Base-by-base conservation (phyloP, 2,329 filamentous ascomycete genomes). In the Fusarium citri region DNA sequence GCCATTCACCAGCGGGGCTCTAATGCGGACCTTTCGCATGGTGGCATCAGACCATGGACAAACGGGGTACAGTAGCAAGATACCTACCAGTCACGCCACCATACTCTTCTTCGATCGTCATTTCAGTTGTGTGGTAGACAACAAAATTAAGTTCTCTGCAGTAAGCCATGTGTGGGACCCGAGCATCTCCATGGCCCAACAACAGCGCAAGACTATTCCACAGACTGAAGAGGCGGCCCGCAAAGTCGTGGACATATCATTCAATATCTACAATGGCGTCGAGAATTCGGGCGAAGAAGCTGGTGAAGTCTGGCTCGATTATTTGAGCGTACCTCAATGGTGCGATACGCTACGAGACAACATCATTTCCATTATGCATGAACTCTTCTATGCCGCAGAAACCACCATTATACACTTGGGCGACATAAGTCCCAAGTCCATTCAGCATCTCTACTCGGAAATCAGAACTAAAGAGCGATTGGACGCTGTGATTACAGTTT, bases 151-250 rank as follows among this genome's bases (percentile, higher is more conserved):
- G 3, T 57, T 59, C 18, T 40, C 14, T 7, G 50, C 41, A 1
- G 23, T 59, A 2, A 37, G 28, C 11, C 56, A 57, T 25, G 30
- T 56, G 12, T 59, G 50, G 50, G 56, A 59, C 6, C 41, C 14
- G 0, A 23, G 7, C 15, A 57, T 59, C 12, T 45, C 56, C 20
- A 57, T 37, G 10, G 40, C 12, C 8, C 55, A 55, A 10, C 50
- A 56, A 5, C 41, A 59, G 16, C 30, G 20, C 28, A n/a, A 20
- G 6, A 8, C 14, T 0, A 18, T 28, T 3, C 15, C 7, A 23
- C 9, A 46, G 15, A 20, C 40, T 0, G 23, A 20, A n/a, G 28
- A 43, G n/a, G 40, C 23, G 2, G 37, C 40, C 5, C 7, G 20
- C 2, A 16, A 16, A 8, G 28, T 41, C 11, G 2, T 59, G 2